phyloP scores from a whole-genome alignment of 1,284 basidiomycete genomes.

The Heterobasidion irregulare region DNA sequence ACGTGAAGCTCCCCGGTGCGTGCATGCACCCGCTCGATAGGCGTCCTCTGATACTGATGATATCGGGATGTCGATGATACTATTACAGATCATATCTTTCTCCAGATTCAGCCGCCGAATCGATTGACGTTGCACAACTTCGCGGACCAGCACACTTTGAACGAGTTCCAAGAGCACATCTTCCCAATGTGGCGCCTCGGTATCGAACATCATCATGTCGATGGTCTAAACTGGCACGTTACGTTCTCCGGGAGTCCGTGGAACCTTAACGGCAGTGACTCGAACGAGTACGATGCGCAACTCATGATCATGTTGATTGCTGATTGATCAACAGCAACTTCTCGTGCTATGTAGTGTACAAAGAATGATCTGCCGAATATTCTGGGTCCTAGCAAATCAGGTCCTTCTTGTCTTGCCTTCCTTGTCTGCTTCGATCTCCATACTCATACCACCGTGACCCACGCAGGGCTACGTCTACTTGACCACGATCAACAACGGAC shows the following conservation, averaged over 20 bases:
- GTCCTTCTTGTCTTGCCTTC: conserved; percentile 18
- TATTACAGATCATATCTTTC: conserved; percentile 23
- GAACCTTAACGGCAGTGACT: conserved; percentile 30
- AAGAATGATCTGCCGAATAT: conserved; percentile 33
- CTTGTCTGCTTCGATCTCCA: not conserved
- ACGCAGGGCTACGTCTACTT: conserved; percentile 42
- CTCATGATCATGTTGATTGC: not conserved
- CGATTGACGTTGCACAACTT: conserved; percentile 34
- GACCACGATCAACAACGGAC: conserved; percentile 50
- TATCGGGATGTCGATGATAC: too few species aligned
- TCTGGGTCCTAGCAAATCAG: conserved; percentile 27
- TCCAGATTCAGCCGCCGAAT: conserved; percentile 26
- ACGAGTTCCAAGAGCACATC: conserved; percentile 32
- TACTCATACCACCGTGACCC: not conserved
- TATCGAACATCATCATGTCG: conserved; percentile 20
- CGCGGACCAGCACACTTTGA: conserved; percentile 23
- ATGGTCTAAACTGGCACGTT: conserved; percentile 28
- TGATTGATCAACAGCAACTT: not conserved
- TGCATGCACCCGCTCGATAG: not conserved
- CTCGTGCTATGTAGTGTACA: conserved; percentile 24
- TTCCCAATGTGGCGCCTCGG: conserved; percentile 40
- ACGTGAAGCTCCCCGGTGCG: not conserved
- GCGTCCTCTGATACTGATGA: not conserved
- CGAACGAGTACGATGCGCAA: conserved; percentile 26
- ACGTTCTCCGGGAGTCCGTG: conserved; percentile 37